A percentile compares a stretch with the other conserved stretches of the same genome.
Conservation (phyloP, 305 asterid species). For the Ruellia speciosa region DNA sequence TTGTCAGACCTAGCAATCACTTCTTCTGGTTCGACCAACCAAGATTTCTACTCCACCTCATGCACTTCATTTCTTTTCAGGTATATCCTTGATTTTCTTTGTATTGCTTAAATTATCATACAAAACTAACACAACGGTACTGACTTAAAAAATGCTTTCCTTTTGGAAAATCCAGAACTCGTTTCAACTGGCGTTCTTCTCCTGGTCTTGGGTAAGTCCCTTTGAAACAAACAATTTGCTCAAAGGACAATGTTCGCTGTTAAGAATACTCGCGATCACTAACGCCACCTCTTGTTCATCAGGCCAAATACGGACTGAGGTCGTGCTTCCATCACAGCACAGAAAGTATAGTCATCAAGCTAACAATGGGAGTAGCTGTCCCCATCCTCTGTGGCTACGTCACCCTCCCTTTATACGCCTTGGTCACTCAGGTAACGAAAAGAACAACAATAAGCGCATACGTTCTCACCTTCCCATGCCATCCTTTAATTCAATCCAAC, state of each 20-base stretch:
- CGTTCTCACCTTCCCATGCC: not conserved
- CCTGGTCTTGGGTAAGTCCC: constrained; percentile 66
- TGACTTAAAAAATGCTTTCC: too few species aligned
- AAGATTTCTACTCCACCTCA: constrained; percentile 55
- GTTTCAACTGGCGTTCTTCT: constrained; percentile 67
- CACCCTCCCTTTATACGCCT: constrained; percentile 58
- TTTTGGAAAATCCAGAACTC: constrained; percentile 50
- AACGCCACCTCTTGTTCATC: constrained; percentile 16
- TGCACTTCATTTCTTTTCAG: constrained; percentile 72
- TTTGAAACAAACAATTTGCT: not conserved
- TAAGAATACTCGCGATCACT: not conserved
- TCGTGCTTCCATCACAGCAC: constrained; percentile 64
- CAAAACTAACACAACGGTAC: not conserved
- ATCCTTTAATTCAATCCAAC: not conserved
- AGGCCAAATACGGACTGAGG: constrained; percentile 50
- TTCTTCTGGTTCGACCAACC: constrained; percentile 66
- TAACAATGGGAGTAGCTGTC: constrained; percentile 47
- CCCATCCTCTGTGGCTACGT: constrained; percentile 72
- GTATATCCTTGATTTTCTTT: constrained; percentile 20
- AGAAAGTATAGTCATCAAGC: constrained; percentile 43
- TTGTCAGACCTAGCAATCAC: constrained; percentile 61
- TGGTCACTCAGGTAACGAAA: constrained; percentile 51
- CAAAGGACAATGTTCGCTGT: not conserved
- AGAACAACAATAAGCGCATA: not conserved
- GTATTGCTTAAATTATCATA: not conserved